phyloP scores from a whole-genome alignment of 148 eudicot species.

The Fallopia convolvulus region DNA sequence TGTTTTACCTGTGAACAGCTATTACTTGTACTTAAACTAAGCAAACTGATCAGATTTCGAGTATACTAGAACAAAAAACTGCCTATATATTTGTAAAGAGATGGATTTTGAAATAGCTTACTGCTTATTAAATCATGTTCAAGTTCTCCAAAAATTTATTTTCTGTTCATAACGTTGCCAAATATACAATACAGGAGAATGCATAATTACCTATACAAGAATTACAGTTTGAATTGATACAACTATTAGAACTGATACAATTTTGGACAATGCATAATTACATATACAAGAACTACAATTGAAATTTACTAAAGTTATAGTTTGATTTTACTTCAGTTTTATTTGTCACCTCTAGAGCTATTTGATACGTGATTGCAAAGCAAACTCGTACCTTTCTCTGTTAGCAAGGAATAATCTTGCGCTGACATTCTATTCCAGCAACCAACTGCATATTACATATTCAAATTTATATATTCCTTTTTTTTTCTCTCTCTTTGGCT shows the following conservation, averaged over 20 bases:
- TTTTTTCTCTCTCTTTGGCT: too few species aligned
- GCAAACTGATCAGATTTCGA: neutral
- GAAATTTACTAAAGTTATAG: neutral
- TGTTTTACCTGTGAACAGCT: neutral
- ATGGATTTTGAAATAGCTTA: neutral
- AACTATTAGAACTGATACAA: neutral
- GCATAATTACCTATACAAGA: too few species aligned
- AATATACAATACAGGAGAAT: too few species aligned
- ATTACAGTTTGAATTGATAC: too few species aligned
- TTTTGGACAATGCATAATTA: neutral
- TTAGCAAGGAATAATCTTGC: too few species aligned
- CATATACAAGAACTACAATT: neutral
- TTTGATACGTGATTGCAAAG: too few species aligned
- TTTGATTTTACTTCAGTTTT: too few species aligned
- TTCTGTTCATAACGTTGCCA: neutral
- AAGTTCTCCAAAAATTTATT: neutral
- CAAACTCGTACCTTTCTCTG: too few species aligned
- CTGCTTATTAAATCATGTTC: neutral
- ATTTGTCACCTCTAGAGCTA: neutral
- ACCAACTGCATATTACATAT: too few species aligned
- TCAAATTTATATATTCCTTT: too few species aligned
- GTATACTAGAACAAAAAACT: neutral
- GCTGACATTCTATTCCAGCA: too few species aligned
- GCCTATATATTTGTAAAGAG: neutral
- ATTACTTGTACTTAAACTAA: constrained; percentile 3